Percentiles rank a stretch among this genome's conserved stretches.
phyloP scores from a whole-genome alignment of 257 asterid species.

The Solanum peruvianum region DNA sequence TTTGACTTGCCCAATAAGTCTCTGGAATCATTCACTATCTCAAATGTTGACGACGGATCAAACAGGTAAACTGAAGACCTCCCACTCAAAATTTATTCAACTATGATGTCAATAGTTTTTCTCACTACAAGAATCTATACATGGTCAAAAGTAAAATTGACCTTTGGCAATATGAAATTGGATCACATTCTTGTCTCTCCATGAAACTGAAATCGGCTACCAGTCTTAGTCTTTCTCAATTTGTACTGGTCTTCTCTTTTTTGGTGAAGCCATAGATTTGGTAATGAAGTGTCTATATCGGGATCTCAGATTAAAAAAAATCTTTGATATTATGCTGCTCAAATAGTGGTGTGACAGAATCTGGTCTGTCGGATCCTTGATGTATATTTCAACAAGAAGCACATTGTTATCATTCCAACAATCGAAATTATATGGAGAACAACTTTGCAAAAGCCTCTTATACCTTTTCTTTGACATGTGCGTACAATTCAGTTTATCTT shows the following conservation, averaged over 20 bases:
- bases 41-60: constrained; percentile 92
- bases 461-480: neutral
- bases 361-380: neutral
- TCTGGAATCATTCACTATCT: constrained; percentile 78
- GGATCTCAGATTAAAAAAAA: neutral
- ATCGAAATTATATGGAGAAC: neutral
- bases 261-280: neutral
- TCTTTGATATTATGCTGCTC: neutral
- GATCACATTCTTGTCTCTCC: neutral
- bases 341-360: neutral
- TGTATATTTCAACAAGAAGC: neutral
- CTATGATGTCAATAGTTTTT: neutral
- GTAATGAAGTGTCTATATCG: neutral
- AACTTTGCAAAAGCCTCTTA: neutral
- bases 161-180: neutral
- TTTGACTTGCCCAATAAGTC: constrained; percentile 67
- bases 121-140: neutral
- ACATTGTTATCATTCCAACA: neutral
- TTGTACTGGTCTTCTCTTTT: neutral
- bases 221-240: neutral
- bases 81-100: neutral
- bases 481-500: neutral
- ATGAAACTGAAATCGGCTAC: neutral
- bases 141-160: neutral
- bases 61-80: constrained; percentile 40